phyloP scores from a whole-genome alignment of 805 yeast species.

The Zygotorulaspora danielsina region DNA sequence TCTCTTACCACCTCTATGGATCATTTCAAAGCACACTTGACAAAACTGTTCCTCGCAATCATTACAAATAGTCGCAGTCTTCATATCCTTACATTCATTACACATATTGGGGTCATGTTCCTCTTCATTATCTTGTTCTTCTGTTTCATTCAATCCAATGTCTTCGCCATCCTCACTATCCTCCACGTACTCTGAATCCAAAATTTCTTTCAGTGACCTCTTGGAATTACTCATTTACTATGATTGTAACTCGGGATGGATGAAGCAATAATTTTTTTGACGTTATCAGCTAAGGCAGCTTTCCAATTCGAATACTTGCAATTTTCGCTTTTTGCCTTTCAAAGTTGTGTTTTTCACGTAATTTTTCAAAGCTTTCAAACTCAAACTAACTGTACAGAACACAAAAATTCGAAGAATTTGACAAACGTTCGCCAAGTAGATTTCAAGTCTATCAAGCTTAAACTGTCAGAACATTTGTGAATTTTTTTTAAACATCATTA shows the following conservation, averaged over 20 bases:
- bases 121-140: conserved; percentile 29
- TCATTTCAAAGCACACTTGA: conserved; percentile 60
- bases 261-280: neutral
- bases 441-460: too few relatives aligned
- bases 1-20: conserved; percentile 66
- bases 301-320: neutral
- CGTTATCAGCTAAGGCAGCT: neutral
- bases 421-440: too few relatives aligned
- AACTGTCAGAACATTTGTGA: neutral
- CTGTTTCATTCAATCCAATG: conserved; percentile 15
- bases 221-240: conserved; percentile 20
- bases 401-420: neutral
- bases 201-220: conserved; percentile 37
- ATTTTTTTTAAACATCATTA: too few relatives aligned
- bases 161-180: conserved; percentile 32
- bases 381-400: neutral
- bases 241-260: neutral
- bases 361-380: neutral
- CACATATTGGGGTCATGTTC: conserved; percentile 44
- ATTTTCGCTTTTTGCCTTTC: too few relatives aligned
- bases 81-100: conserved; percentile 71
- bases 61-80: conserved; percentile 56
- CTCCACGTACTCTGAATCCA: conserved; percentile 38
- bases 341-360: too few relatives aligned
- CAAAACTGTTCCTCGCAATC: conserved; percentile 67